Percentiles rank a stretch among this genome's conserved stretches.
phyloP scores from a whole-genome alignment of 352 stramenopile genomes.

The Phytophthora citricola region DNA sequence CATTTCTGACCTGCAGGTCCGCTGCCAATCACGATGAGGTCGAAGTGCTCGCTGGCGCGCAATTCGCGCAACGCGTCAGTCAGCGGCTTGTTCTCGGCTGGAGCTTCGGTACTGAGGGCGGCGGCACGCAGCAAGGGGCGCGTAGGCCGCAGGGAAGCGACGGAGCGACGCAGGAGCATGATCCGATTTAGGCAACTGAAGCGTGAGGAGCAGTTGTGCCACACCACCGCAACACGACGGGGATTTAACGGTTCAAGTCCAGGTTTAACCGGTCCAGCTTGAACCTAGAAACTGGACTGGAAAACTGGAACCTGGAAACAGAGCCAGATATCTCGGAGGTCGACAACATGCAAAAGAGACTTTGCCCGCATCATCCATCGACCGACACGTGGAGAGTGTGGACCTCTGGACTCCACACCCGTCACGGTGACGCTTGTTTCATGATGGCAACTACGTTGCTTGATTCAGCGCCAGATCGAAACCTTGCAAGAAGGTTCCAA shows the following conservation, averaged over 20 bases:
- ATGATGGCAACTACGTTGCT: neutral
- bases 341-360: neutral
- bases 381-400: too few species aligned
- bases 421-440: too few species aligned
- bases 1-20: conserved; percentile 91
- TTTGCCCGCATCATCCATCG: too few species aligned
- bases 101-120: conserved; percentile 18
- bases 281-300: conserved; percentile 16
- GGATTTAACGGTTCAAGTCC: conserved; percentile 20
- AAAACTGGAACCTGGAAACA: conserved; percentile 20
- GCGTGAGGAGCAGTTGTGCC: conserved; percentile 21
- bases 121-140: conserved; percentile 9
- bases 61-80: conserved; percentile 80
- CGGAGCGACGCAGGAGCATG: conserved; percentile 34
- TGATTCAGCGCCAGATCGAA: neutral
- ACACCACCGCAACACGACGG: conserved; percentile 24
- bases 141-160: conserved; percentile 16
- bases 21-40: conserved; percentile 91
- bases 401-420: too few species aligned
- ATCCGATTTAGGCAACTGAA: conserved; percentile 1
- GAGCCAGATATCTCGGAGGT: neutral
- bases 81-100: conserved; percentile 37
- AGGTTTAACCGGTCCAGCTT: conserved; percentile 18
- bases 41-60: conserved; percentile 88
- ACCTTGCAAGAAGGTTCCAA: neutral